Evolutionary conservation across 78 protist genomes (phyloP), one percentile per base, ranked within the genome.

Genomic region (Dictyostelium capitatum): DNA sequence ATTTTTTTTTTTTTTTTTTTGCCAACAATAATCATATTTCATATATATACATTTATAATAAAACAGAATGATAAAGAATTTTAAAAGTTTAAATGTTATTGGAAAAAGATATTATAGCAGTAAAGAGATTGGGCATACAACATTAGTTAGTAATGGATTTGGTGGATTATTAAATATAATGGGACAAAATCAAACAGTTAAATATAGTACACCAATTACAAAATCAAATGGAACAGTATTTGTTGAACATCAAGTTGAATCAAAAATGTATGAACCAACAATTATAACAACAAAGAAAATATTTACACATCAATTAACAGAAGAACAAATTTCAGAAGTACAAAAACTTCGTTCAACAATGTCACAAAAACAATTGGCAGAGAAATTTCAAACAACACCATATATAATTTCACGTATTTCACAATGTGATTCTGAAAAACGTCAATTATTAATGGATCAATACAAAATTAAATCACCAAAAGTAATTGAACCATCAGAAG

Each of bases 331-430:
- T 15, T 15, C 14, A 10, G 59, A 83, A 32, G 46, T 83, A 4
- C 64, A 83, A 37, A 25, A 46, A 54, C 90, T 83, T n/a, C 47
- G 84, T 41, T 14, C 73, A 28, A 59, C 72, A 2, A 30, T 15
- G 7, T 50, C 82, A 46, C 82, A 73, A 70, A 73, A 83, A 51
- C 37, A 83, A 30, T 11, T 83, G 6, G 91, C 91, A 25, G 82
- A 83, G 59, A 72, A 83, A 54, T 83, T 73, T 70, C 4, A 57
- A 2, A 83, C 91, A 9, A 51, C 32, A 9, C 11, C 43, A 53
- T 23, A 65, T 11, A 15, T 73, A 1, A 43, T 83, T 12, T 19
- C 82, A 53, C 62, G 56, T 41, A 10, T 83, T 12, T 41, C 82
- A 23, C 6, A 14, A 23, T 14, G n/a, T 1, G 1, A 51, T 20